These are phyloP conservation scores for Gaeumannomyces sp. DNA, from an alignment of 2,329 filamentous ascomycete genomes.

Conservation along the genomic window DNA sequence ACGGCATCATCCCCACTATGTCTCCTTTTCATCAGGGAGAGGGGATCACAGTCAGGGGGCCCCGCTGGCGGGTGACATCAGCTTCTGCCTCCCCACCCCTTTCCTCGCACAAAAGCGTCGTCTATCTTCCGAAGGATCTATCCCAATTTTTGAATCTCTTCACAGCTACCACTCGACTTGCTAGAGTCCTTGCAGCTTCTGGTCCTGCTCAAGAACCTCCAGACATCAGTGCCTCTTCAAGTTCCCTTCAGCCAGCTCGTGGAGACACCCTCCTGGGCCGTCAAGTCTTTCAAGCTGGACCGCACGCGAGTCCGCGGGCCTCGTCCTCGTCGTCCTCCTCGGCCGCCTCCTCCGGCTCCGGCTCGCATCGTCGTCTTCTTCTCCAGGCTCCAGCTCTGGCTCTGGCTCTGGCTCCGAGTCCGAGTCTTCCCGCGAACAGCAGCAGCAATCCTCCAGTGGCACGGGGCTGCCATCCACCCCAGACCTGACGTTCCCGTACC, in stretches of 20 bases:
- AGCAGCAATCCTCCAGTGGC: neutral
- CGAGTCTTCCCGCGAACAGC: neutral
- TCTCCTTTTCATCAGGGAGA: neutral
- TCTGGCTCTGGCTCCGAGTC: neutral
- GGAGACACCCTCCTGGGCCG: neutral
- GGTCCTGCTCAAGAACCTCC: too few relatives aligned
- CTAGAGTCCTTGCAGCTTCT: neutral
- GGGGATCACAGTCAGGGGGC: neutral
- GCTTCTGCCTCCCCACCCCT: too few relatives aligned
- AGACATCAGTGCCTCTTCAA: neutral
- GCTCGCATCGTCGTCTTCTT: too few relatives aligned
- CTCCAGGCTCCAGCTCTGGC: too few relatives aligned
- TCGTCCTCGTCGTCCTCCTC: neutral
- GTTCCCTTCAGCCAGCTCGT: neutral
- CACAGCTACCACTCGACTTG: neutral
- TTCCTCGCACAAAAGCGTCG: neutral
- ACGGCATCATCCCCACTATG: neutral
- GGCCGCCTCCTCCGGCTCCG: neutral
- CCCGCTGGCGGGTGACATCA: neutral
- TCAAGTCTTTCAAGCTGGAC: neutral
- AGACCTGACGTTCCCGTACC: constrained; percentile 29
- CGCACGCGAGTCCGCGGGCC: neutral
- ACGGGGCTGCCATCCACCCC: neutral
- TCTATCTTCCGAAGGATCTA: neutral
- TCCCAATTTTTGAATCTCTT: neutral